A percentile compares a stretch with the other conserved stretches of the same genome.
These are phyloP conservation scores for Stereocaulon alpinum DNA, from an alignment of 495 filamentous ascomycete species.

Conservation along the genomic window DNA sequence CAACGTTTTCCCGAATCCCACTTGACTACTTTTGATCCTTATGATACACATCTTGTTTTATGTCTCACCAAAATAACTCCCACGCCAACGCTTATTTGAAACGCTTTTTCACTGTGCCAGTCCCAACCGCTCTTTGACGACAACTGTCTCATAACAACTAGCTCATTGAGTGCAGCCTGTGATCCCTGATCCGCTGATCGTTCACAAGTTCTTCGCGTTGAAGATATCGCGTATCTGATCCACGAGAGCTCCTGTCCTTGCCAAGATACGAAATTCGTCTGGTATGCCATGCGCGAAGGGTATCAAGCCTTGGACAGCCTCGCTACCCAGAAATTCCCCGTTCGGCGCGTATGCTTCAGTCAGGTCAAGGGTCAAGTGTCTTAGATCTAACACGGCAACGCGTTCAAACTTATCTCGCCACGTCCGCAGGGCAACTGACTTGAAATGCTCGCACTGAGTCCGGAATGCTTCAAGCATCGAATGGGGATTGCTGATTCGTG, in stretches of 20 bases:
- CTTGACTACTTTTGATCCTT: neutral
- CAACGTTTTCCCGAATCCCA: neutral
- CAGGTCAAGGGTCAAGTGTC: conserved; percentile 7
- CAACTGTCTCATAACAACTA: too few species aligned
- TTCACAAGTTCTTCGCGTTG: neutral
- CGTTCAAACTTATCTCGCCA: conserved; percentile 15
- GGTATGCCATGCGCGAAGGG: conserved; percentile 7
- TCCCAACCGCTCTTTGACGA: too few species aligned
- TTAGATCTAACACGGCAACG: conserved; percentile 4
- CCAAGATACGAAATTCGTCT: neutral
- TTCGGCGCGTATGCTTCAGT: conserved; percentile 1
- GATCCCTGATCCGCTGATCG: too few species aligned
- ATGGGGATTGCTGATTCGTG: neutral
- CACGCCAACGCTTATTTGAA: neutral
- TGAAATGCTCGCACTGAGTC: neutral
- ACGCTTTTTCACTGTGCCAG: too few species aligned
- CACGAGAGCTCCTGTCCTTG: neutral
- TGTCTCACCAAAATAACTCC: neutral
- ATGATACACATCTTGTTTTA: neutral
- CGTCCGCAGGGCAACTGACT: neutral
- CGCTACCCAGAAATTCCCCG: conserved; percentile 1
- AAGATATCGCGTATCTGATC: conserved; percentile 4
- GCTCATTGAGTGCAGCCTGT: neutral
- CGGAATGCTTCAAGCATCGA: too few species aligned
- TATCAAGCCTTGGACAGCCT: conserved; percentile 6